Percentiles rank a stretch among this genome's conserved stretches.
Evolutionary conservation across 2,329 filamentous ascomycete species (phyloP).

Genomic region (Macrophomina tecta): DNA sequence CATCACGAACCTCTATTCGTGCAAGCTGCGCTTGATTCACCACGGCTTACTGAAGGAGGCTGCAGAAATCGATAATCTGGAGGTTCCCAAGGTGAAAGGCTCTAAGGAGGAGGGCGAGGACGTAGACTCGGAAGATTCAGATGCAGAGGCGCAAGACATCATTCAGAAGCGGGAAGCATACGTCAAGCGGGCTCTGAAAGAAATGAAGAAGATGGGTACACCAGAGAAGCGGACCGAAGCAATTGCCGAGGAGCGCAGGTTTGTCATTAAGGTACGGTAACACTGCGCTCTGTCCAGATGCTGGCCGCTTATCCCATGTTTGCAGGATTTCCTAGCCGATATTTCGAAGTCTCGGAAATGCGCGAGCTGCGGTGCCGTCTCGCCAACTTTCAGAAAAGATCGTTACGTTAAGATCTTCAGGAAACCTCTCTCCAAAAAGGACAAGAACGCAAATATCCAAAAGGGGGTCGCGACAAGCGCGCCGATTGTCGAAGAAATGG

Average conservation of each 20-base stretch:
- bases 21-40: constrained; percentile 84
- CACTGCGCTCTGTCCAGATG: neutral
- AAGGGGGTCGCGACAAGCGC: constrained; percentile 71
- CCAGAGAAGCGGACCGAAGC: constrained; percentile 78
- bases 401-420: constrained; percentile 93
- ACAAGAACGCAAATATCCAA: constrained; percentile 77
- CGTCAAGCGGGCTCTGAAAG: constrained; percentile 73
- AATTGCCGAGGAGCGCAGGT: constrained; percentile 75
- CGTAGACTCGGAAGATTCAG: constrained; percentile 63
- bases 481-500: constrained; percentile 57
- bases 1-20: constrained; percentile 78
- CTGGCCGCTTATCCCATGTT: neutral
- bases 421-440: constrained; percentile 75
- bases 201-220: constrained; percentile 52
- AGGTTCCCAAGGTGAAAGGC: constrained; percentile 44
- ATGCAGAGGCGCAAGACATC: constrained; percentile 64
- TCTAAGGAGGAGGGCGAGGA: constrained; percentile 47
- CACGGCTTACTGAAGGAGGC: constrained; percentile 79
- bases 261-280: constrained; percentile 67
- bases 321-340: constrained; percentile 72
- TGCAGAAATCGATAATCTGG: constrained; percentile 55
- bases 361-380: constrained; percentile 71
- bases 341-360: constrained; percentile 76
- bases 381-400: constrained; percentile 86
- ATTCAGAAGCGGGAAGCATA: constrained; percentile 68